These are phyloP conservation scores for Aciculoconidium aculeatum DNA, from an alignment of 805 yeast genomes.

Conservation along the genomic window DNA sequence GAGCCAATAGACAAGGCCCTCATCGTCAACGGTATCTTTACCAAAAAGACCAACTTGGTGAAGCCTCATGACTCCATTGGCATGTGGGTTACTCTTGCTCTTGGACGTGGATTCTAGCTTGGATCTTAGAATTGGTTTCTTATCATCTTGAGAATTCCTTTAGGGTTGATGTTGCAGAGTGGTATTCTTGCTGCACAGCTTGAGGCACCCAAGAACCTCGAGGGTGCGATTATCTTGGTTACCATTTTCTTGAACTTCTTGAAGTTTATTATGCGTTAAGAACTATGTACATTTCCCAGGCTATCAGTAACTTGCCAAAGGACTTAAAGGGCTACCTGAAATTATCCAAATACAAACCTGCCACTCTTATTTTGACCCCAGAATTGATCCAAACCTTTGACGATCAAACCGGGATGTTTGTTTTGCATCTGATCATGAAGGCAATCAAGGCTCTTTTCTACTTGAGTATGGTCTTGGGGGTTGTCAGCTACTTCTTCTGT, in stretches of 20 bases:
- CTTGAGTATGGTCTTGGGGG: constrained; percentile 32
- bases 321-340: constrained; percentile 9
- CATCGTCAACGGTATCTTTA: no score
- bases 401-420: constrained; percentile 10
- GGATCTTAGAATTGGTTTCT: constrained; percentile 27
- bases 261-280: constrained; percentile 6
- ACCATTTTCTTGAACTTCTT: constrained; percentile 41
- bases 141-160: constrained; percentile 29
- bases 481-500: constrained; percentile 22
- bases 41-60: no score
- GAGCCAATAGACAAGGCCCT: no score
- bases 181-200: constrained; percentile 41
- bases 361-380: constrained; percentile 20
- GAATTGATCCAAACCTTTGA: constrained; percentile 13
- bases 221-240: constrained; percentile 43
- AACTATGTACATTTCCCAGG: neutral
- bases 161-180: constrained; percentile 33
- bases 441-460: constrained; percentile 29
- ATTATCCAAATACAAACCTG: constrained; percentile 10
- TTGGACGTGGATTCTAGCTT: constrained; percentile 17
- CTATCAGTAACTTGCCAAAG: constrained; percentile 7
- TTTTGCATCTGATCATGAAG: constrained; percentile 26
- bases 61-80: no score
- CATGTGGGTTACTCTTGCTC: constrained; percentile 26
- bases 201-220: constrained; percentile 43